These are phyloP conservation scores for Magnolia kwangsiensis DNA, from an alignment of 164 flowering plant species.

Conservation along the genomic window DNA sequence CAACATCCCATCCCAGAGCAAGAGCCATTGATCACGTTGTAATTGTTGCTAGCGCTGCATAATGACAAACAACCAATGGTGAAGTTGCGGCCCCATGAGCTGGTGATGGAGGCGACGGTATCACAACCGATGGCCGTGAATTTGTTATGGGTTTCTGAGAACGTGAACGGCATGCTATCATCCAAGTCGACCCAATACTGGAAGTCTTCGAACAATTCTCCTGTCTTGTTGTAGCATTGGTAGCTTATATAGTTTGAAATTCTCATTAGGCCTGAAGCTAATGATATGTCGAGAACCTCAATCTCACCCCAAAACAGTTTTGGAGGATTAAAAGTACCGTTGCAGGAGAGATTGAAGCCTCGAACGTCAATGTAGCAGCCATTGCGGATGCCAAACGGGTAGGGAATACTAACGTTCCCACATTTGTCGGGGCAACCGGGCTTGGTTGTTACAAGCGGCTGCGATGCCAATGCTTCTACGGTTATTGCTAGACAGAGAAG, in stretches of 20 bases:
- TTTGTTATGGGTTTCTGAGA: neutral
- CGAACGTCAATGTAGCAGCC: neutral
- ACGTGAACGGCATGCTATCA: neutral
- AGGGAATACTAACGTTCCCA: conserved; percentile 13
- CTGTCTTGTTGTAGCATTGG: conserved; percentile 1
- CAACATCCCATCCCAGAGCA: conserved; percentile 8
- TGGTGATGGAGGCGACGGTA: neutral
- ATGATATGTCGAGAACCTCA: neutral
- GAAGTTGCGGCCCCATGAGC: neutral
- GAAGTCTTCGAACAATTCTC: neutral
- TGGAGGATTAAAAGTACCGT: neutral
- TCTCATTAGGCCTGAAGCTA: conserved; percentile 1
- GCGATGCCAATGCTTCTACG: neutral
- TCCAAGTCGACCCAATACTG: too few relatives aligned
- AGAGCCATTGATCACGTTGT: neutral
- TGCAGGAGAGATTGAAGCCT: conserved; percentile 1
- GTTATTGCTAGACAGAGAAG: neutral
- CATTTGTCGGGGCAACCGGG: conserved; percentile 13
- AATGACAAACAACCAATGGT: neutral
- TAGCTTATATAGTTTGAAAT: neutral
- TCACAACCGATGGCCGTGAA: conserved; percentile 6
- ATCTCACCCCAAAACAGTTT: neutral
- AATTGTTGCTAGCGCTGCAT: neutral
- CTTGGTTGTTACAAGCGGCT: neutral
- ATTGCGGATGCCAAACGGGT: conserved; percentile 16